Conservation (phyloP, 2,329 filamentous ascomycete genomes). For the Aspergillus spinulosporus region DNA sequence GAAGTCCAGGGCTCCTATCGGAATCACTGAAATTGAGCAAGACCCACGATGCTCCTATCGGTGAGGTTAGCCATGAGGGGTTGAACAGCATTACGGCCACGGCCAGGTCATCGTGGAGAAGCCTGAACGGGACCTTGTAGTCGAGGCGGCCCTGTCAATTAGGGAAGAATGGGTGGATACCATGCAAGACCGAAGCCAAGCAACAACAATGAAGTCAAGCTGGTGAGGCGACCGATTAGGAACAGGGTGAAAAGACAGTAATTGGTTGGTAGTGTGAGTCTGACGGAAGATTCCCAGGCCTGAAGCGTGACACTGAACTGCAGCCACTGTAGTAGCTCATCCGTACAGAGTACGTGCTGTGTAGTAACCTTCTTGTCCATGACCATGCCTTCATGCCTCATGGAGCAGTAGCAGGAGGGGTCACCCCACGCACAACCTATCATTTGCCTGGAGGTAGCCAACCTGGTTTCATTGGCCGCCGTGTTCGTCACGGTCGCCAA, state of each 20-base stretch:
- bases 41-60: conserved; percentile 23
- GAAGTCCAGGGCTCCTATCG: conserved; percentile 15
- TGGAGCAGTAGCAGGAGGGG: neutral
- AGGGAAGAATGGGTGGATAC: conserved; percentile 23
- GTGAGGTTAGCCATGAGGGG: conserved; percentile 24
- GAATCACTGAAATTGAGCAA: conserved; percentile 4
- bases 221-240: conserved; percentile 22
- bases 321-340: conserved; percentile 5
- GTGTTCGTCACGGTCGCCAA: conserved; percentile 15
- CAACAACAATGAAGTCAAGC: conserved; percentile 20
- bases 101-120: conserved; percentile 31
- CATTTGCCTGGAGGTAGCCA: neutral
- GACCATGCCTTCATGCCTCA: too few species aligned
- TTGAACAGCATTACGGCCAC: conserved; percentile 14
- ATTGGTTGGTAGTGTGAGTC: conserved; percentile 22
- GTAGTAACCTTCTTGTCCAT: neutral
- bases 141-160: conserved; percentile 24
- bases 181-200: conserved; percentile 20
- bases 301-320: conserved; percentile 14
- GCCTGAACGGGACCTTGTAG: conserved; percentile 22
- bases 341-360: neutral
- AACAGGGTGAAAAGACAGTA: conserved; percentile 18
- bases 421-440: neutral
- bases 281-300: conserved; percentile 14
- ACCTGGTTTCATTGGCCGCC: neutral